Base-by-base conservation (phyloP, 148 eudicot genomes). In the Heliamphora exappendiculata region DNA sequence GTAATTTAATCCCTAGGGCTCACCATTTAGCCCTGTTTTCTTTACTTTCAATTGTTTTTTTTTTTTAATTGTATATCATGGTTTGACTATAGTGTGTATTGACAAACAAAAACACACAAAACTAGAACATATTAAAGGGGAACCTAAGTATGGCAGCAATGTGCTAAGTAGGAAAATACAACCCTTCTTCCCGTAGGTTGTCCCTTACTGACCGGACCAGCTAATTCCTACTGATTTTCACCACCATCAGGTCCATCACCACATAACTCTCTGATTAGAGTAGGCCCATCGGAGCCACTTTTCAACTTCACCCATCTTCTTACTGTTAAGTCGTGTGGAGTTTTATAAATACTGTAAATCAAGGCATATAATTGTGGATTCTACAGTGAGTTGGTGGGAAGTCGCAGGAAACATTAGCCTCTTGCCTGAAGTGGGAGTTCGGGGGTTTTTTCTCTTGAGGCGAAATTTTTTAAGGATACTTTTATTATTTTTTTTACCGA, bases 121-220 rank as follows among this genome's bases (percentile, higher is more conserved):
- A 20, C 9, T 33, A 3, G 16, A 14, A 28, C 28, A 22, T 3
- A 70, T n/a, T 33, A 33, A 13, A 26, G 20, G n/a, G 72, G 36
- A 4, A 8, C 2, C 26, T 12, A 31, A 9, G 59, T 17, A 70
- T 70, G 74, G 74, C 51, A 50, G 1, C 58, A 24, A 45, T 50
- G 71, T 72, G 63, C 36, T 51, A 60, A 76, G 78, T 64, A 66
- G 53, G 42, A 42, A 36, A 19, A 66, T 26, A 26, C 67, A 33
- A 29, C 33, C 54, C 67, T 41, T 54, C 31, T 24, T 41, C 74
- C 41, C 28, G 31, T 76, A 67, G 79, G 31, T 3, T 71, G 70
- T 71, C 60, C 50, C 76, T 78, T 71, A 72, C 80, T 37, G 47
- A 78, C 75, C 71, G 26, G 31, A 70, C 71, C 80, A 34, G 10